Evolutionary conservation across 2,329 filamentous ascomycete species (phyloP).

Genomic region (Leptographium wingfieldii): DNA sequence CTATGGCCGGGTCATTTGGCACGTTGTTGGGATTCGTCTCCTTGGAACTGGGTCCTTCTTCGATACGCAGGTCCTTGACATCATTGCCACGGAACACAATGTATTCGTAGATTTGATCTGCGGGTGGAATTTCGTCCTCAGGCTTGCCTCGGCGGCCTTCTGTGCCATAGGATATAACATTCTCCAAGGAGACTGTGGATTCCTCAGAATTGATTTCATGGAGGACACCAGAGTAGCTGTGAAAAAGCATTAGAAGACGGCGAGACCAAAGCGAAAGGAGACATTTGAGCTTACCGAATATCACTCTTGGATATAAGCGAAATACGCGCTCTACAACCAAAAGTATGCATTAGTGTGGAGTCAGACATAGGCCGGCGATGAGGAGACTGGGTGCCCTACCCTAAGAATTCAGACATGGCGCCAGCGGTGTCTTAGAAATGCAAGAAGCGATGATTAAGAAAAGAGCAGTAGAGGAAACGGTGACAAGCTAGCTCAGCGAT

Average conservation of each 20-base stretch:
- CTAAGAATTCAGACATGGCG: slow-evolving; percentile 10
- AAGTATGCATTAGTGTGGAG: not conserved
- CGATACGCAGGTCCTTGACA: slow-evolving; percentile 94
- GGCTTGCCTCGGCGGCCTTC: slow-evolving; percentile 74
- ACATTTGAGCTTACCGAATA: slow-evolving; percentile 7
- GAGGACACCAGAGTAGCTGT: slow-evolving; percentile 84
- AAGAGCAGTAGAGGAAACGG: not conserved
- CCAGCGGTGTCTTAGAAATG: not conserved
- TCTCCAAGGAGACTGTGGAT: slow-evolving; percentile 91
- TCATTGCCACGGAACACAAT: slow-evolving; percentile 97
- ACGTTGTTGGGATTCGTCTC: slow-evolving; percentile 65
- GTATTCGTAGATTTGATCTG: slow-evolving; percentile 89
- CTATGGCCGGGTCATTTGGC: slow-evolving; percentile 90
- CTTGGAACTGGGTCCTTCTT: slow-evolving; percentile 64
- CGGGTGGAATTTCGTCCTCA: slow-evolving; percentile 70
- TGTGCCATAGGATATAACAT: slow-evolving; percentile 88
- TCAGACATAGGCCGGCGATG: not conserved
- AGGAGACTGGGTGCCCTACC: slow-evolving; percentile 1
- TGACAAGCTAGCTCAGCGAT: not conserved
- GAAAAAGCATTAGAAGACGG: not conserved
- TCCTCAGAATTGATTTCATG: slow-evolving; percentile 98
- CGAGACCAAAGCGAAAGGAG: not conserved
- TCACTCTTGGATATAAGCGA: slow-evolving; percentile 13
- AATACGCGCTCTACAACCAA: slow-evolving; percentile 7
- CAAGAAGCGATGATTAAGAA: not conserved